Percentiles rank a stretch among this genome's conserved stretches.
Evolutionary conservation across 352 stramenopile species (phyloP).

Genomic region (Globisporangium polare): DNA sequence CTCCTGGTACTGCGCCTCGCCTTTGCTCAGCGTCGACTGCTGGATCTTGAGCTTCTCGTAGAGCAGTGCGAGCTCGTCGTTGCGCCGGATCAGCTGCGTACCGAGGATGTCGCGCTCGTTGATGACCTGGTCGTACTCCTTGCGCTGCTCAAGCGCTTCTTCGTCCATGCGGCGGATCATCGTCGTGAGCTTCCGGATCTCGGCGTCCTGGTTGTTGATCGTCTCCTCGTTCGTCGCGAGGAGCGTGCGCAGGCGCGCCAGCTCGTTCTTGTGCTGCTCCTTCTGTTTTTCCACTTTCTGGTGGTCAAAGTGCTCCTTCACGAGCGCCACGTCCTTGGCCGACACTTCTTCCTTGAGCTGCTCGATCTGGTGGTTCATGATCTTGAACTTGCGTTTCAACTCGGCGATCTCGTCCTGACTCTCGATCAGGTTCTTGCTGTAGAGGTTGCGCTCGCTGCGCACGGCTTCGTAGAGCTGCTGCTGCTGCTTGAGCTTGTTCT

Average conservation of each 20-base stretch:
- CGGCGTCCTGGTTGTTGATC: constrained; percentile 93
- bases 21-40: constrained; percentile 91
- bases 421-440: constrained; percentile 96
- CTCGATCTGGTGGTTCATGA: constrained; percentile 95
- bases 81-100: constrained; percentile 95
- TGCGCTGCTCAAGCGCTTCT: constrained; percentile 90
- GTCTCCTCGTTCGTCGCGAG: constrained; percentile 89
- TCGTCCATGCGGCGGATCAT: constrained; percentile 94
- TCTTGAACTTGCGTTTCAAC: constrained; percentile 97
- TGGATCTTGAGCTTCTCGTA: constrained; percentile 98
- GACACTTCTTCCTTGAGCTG: constrained; percentile 96
- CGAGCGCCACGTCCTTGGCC: constrained; percentile 92
- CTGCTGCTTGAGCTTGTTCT: constrained; percentile 95
- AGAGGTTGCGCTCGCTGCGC: constrained; percentile 92
- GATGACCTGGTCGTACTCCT: constrained; percentile 96
- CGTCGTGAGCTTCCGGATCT: constrained; percentile 90
- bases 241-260: constrained; percentile 85
- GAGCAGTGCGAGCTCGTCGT: constrained; percentile 95
- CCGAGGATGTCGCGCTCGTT: constrained; percentile 96
- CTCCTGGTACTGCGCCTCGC: constrained; percentile 92
- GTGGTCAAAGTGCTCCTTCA: constrained; percentile 96
- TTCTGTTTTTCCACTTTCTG: constrained; percentile 94
- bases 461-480: constrained; percentile 95
- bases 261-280: constrained; percentile 93
- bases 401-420: constrained; percentile 94